These are phyloP conservation scores for Hyaloscypha finlandica DNA, from an alignment of 495 filamentous ascomycete genomes.

Conservation along the genomic window DNA sequence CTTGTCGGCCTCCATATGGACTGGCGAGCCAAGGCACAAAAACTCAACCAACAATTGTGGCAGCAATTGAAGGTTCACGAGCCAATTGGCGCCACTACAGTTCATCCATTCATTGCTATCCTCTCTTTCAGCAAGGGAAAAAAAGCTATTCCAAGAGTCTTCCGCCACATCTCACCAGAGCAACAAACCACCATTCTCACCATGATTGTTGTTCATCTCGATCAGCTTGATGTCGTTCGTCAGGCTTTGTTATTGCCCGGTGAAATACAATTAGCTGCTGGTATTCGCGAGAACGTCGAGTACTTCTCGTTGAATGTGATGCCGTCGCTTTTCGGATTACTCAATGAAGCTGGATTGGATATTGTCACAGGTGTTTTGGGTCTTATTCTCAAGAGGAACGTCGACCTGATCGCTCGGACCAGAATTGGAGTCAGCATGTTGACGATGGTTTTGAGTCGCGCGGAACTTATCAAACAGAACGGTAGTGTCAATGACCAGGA, in stretches of 20 bases:
- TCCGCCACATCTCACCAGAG: conserved; percentile 87
- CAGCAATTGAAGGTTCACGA: conserved; percentile 83
- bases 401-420: conserved; percentile 75
- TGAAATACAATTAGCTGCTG: conserved; percentile 67
- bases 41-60: conserved; percentile 83
- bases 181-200: conserved; percentile 93
- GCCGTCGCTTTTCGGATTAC: conserved; percentile 81
- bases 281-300: conserved; percentile 86
- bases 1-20: conserved; percentile 66
- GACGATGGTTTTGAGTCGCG: conserved; percentile 92
- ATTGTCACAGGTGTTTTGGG: conserved; percentile 88
- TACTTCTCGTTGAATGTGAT: conserved; percentile 86
- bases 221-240: conserved; percentile 86
- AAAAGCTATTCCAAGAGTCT: conserved; percentile 90
- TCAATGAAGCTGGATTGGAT: conserved; percentile 86
- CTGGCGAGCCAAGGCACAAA: conserved; percentile 69
- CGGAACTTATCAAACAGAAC: conserved; percentile 86
- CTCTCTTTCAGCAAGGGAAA: conserved; percentile 95
- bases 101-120: conserved; percentile 96
- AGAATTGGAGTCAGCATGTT: conserved; percentile 85
- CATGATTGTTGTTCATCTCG: conserved; percentile 93
- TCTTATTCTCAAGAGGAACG: conserved; percentile 77
- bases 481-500: conserved; percentile 67
- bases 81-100: conserved; percentile 71
- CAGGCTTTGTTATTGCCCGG: conserved; percentile 67